These are phyloP conservation scores for Urochloa ruziziensis DNA, from an alignment of 176 grass and related monocot species.

Conservation along the genomic window DNA sequence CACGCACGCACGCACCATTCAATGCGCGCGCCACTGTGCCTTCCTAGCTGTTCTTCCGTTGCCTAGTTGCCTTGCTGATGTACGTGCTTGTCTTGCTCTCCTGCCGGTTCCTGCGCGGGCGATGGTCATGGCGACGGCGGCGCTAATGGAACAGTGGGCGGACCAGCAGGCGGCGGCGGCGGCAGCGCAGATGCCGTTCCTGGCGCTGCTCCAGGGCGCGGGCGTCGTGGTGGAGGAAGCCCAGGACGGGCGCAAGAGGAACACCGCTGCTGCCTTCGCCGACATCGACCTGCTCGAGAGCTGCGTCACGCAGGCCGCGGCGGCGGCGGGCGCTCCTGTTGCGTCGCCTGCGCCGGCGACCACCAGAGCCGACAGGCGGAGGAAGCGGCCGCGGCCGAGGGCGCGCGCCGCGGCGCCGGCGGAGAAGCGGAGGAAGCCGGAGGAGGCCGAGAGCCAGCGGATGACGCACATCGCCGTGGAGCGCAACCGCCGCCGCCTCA, in stretches of 20 bases:
- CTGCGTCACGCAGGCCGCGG: constrained; percentile 66
- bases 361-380: constrained; percentile 17
- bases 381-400: constrained; percentile 48
- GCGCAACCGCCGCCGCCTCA: constrained; percentile 93
- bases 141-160: constrained; percentile 73
- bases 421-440: constrained; percentile 60
- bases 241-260: not conserved
- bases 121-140: not conserved
- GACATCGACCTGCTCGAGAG: constrained; percentile 76
- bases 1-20: constrained; percentile 46
- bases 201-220: constrained; percentile 65
- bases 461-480: constrained; percentile 95
- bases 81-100: not conserved
- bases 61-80: constrained; percentile 1
- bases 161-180: constrained; percentile 41
- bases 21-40: constrained; percentile 36
- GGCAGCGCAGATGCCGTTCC: constrained; percentile 57
- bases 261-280: not conserved
- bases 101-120: not conserved
- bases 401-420: constrained; percentile 8
- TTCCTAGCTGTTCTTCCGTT: not conserved
- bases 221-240: constrained; percentile 7
- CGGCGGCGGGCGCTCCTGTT: not conserved
- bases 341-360: not conserved
- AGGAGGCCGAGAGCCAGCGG: constrained; percentile 89